These are phyloP conservation scores for Chlamydomonas urium DNA, from an alignment of 139 green algal species.

Conservation along the genomic window DNA sequence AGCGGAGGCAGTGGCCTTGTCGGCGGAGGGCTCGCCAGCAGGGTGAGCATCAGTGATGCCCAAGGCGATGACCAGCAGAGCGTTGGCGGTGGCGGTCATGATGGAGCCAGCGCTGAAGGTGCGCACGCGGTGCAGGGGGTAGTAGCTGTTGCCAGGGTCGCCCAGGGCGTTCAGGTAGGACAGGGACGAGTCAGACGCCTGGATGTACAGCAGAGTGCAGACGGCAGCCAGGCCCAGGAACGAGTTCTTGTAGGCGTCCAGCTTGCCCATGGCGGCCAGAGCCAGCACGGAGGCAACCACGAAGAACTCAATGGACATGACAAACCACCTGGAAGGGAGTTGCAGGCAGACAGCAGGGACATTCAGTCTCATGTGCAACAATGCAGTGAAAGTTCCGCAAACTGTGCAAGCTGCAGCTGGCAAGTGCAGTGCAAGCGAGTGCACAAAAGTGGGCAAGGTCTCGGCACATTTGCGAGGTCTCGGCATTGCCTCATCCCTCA, in stretches of 20 bases:
- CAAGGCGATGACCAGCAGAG: not conserved
- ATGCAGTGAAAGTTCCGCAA: not conserved
- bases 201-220: conserved; percentile 12
- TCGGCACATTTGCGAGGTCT: no score
- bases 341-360: not conserved
- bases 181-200: conserved; percentile 4
- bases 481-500: no score
- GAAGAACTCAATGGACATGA: conserved; percentile 7
- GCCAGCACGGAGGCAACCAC: not conserved
- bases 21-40: not conserved
- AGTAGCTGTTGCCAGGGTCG: not conserved
- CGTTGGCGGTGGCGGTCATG: conserved; percentile 8
- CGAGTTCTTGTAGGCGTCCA: not conserved
- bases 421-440: not conserved
- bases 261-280: not conserved
- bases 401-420: not conserved
- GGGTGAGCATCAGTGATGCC: not conserved
- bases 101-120: conserved; percentile 9
- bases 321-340: not conserved
- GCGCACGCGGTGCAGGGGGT: not conserved
- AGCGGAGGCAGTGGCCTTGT: no score
- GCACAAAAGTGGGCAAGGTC: not conserved
- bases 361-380: not conserved
- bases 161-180: no score
- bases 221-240: conserved; percentile 10